Conservation (phyloP, 2,329 filamentous ascomycete genomes). For the Pezicula rhizophila region DNA sequence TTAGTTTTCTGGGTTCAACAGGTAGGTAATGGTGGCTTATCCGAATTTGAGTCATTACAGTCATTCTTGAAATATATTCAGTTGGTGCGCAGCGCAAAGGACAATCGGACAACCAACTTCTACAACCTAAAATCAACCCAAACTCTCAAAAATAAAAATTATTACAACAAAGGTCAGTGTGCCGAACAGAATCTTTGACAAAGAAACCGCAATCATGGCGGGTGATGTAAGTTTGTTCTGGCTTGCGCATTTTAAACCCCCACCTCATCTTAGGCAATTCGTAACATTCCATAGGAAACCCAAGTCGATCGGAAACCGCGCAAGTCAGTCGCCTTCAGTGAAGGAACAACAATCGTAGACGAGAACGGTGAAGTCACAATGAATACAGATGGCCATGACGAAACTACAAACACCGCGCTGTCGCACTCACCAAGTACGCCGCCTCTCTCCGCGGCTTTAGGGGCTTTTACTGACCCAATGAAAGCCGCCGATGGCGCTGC, state of each 20-base stretch:
- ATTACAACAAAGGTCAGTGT: not conserved
- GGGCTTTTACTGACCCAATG: constrained; percentile 45
- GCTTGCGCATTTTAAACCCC: constrained; percentile 7
- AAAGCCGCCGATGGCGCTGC: constrained; percentile 31
- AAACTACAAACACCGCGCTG: constrained; percentile 74
- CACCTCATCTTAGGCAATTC: constrained; percentile 13
- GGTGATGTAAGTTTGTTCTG: constrained; percentile 30
- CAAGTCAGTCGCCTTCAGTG: constrained; percentile 91
- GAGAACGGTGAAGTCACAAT: constrained; percentile 80
- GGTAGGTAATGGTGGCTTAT: too few relatives aligned
- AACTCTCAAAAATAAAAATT: too few relatives aligned
- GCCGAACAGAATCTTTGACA: not conserved
- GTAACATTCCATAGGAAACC: constrained; percentile 19
- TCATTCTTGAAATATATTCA: constrained; percentile 6
- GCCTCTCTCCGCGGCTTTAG: constrained; percentile 47
- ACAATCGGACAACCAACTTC: constrained; percentile 1
- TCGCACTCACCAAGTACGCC: constrained; percentile 69
- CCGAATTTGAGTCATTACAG: constrained; percentile 6
- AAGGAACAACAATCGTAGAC: constrained; percentile 82
- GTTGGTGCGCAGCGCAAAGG: constrained; percentile 1
- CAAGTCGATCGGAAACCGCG: constrained; percentile 61
- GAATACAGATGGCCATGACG: constrained; percentile 62
- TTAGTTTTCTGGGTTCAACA: too few relatives aligned
- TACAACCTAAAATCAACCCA: not conserved
- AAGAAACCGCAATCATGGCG: constrained; percentile 43